phyloP scores from a whole-genome alignment of 768 basidiomycete genomes.

The Tricholoma matsutake region DNA sequence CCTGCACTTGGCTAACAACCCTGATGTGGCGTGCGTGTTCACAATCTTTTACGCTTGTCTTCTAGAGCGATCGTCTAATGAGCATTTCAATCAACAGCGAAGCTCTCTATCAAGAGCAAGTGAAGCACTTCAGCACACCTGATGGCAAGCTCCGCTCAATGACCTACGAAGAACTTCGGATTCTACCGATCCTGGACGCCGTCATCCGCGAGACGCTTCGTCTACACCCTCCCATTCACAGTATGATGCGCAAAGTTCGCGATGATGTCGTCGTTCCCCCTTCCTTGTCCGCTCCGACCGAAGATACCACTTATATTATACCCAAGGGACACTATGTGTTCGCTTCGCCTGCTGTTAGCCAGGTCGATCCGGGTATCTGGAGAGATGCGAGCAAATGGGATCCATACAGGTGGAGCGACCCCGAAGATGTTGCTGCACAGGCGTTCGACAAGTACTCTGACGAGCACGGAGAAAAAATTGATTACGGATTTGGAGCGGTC shows the following conservation, averaged over 20 bases:
- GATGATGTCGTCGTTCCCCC: constrained; percentile 80
- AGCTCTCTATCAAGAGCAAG: constrained; percentile 86
- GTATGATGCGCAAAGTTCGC: constrained; percentile 89
- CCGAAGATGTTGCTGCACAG: constrained; percentile 75
- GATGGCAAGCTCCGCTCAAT: constrained; percentile 79
- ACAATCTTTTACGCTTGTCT: background rate
- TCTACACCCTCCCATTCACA: constrained; percentile 94
- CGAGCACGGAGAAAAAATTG: constrained; percentile 82
- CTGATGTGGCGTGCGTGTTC: constrained; percentile 65
- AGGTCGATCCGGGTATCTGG: constrained; percentile 87
- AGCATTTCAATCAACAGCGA: constrained; percentile 43
- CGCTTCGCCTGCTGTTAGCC: constrained; percentile 84
- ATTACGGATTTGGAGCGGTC: constrained; percentile 94
- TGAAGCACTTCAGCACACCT: constrained; percentile 71
- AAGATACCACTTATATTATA: constrained; percentile 75
- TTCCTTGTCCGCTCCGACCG: constrained; percentile 73
- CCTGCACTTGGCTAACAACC: constrained; percentile 78
- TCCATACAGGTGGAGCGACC: constrained; percentile 82
- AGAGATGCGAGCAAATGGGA: constrained; percentile 68
- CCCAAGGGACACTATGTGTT: constrained; percentile 90
- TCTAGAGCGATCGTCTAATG: background rate
- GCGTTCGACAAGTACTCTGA: constrained; percentile 76
- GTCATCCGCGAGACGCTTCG: constrained; percentile 93
- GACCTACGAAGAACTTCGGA: constrained; percentile 82
- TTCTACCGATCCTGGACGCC: constrained; percentile 81